These are phyloP conservation scores for Flammula alnicola DNA, from an alignment of 1,284 basidiomycete genomes.

Conservation along the genomic window DNA sequence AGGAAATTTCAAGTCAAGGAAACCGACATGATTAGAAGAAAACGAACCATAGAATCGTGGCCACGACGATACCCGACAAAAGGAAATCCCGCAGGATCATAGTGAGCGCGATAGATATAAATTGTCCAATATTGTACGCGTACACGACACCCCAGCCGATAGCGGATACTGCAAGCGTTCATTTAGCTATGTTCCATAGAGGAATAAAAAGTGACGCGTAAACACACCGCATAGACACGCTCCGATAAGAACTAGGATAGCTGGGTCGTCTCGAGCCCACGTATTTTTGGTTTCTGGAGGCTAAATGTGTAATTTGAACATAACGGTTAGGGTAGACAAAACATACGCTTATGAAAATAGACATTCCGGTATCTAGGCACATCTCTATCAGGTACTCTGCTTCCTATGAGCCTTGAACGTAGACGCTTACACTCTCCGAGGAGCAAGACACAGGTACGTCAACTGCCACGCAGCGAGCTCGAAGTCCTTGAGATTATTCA, in stretches of 20 bases:
- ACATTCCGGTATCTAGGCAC: constrained; percentile 80
- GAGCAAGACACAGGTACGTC: constrained; percentile 89
- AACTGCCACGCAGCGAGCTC: constrained; percentile 94
- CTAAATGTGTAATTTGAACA: constrained; percentile 5
- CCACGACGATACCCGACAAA: constrained; percentile 71
- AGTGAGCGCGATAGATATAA: constrained; percentile 67
- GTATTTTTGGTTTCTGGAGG: constrained; percentile 93
- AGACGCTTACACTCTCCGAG: constrained; percentile 81
- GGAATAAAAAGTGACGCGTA: background rate
- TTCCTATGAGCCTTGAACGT: background rate
- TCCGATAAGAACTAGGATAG: constrained; percentile 84
- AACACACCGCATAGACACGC: constrained; percentile 74
- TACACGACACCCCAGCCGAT: constrained; percentile 88
- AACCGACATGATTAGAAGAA: constrained; percentile 10
- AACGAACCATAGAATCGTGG: constrained; percentile 78
- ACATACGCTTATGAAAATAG: constrained; percentile 87
- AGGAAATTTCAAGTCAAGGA: constrained; percentile 10
- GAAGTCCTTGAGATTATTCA: constrained; percentile 71
- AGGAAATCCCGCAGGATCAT: constrained; percentile 92
- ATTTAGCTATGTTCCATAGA: constrained; percentile 7
- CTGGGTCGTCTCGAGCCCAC: constrained; percentile 95
- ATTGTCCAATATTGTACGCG: constrained; percentile 58
- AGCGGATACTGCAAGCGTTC: constrained; percentile 64
- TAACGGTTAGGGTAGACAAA: constrained; percentile 35
- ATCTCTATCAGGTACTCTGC: constrained; percentile 2